Base-by-base conservation (phyloP, 768 basidiomycete genomes). In the Austroboletus festivus region DNA sequence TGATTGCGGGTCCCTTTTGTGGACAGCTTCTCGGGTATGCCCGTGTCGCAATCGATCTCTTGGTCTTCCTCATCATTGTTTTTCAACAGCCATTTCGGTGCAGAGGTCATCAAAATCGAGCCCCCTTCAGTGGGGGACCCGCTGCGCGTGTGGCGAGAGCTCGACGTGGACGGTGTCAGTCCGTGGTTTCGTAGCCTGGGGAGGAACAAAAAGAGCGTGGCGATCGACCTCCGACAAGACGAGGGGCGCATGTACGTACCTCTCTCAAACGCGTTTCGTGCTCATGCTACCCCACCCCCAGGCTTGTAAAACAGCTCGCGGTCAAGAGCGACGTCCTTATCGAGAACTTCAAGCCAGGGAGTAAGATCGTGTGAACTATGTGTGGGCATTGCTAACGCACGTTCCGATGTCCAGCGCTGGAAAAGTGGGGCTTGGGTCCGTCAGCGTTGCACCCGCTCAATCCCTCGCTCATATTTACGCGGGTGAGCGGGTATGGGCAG, bases 401-500 rank as follows among this genome's bases (percentile, higher is more conserved):
- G 0, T 11, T 33, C 34, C n/a, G 15, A 2, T 47, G 31, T 16
- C 54, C 6, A 86, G 85, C 84, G 1, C 72, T 87, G 9, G 84
- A 86, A 58, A 84, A 80, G 65, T 86, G 85, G 83, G 71, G 71
- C 1, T 69, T 86, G 30, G 82, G 82, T 5, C 83, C 83, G 2
- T 67, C 66, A 11, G 73, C 74, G 46, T 60, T 86, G 4, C 79
- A 78, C 19, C 82, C 80, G n/a, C 80, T 82, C 51, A 94, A 95
- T 57, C 87, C 91, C 0, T 84, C 82, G 44, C 77, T 97, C 48
- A 89, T 97, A 58, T 93, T 90, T 61, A 95, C 93, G 7, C 90
- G 93, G 53, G 82, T 87, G 19, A 84, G 83, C 53, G 85, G 85
- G 8, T 87, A 85, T 54, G 85, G 85, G 3, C 85, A 87, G 57